A percentile compares a stretch with the other conserved stretches of the same genome.
Conservation (phyloP, 176 grass and related monocot genomes). For the Triticum timopheevii region DNA sequence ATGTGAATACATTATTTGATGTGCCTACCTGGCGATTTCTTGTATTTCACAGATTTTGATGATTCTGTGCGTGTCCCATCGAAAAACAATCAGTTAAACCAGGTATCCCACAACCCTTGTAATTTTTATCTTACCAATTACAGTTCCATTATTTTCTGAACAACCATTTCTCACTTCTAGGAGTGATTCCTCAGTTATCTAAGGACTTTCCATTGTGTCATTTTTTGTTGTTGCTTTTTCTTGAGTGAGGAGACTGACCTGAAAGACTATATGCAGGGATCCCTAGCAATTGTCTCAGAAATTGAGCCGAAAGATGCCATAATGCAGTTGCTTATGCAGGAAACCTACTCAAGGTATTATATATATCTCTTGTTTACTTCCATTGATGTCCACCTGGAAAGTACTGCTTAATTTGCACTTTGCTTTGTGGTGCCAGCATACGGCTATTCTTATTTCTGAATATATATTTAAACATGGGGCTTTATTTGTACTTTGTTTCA, state of each 20-base stretch:
- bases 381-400: not conserved
- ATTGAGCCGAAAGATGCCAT: slow-evolving; percentile 76
- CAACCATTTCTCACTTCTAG: not conserved
- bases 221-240: slow-evolving; percentile 16
- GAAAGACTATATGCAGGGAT: slow-evolving; percentile 48
- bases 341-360: slow-evolving; percentile 86
- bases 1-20: slow-evolving; percentile 8
- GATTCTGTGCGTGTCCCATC: slow-evolving; percentile 6
- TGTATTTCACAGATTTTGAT: slow-evolving; percentile 34
- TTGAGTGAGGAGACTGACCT: slow-evolving; percentile 38
- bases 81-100: slow-evolving; percentile 17
- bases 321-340: slow-evolving; percentile 72
- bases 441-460: not conserved
- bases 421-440: not conserved
- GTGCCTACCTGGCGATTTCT: not conserved
- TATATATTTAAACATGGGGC: not conserved
- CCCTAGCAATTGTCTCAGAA: slow-evolving; percentile 70
- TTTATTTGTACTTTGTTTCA: slow-evolving; percentile 14
- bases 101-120: slow-evolving; percentile 32
- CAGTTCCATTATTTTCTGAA: not conserved
- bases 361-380: not conserved
- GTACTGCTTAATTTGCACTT: not conserved
- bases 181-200: slow-evolving; percentile 1
- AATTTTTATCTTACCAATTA: not conserved
- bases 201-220: not conserved